A percentile compares a stretch with the other conserved stretches of the same genome.
Evolutionary conservation across 257 asterid genomes (phyloP).

Genomic region (Ajuga chamaepitys): DNA sequence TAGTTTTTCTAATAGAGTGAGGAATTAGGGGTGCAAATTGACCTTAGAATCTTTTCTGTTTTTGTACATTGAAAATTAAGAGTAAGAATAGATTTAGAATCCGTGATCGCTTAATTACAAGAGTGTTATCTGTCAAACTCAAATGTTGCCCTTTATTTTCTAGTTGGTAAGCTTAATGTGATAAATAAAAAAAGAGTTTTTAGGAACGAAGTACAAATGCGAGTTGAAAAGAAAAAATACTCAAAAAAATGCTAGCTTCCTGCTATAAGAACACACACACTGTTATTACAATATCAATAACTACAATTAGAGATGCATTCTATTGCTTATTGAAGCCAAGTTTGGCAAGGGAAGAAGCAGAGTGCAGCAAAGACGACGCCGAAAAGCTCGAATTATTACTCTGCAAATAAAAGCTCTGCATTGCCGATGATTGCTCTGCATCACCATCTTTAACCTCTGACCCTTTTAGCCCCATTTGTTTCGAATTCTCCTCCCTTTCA

Average conservation of each 20-base stretch:
- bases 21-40: no score
- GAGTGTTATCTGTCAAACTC: no score
- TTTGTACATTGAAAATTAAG: no score
- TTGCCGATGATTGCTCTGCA: conserved; percentile 39
- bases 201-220: no score
- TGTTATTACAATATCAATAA: neutral
- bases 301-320: neutral
- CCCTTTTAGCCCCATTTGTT: conserved; percentile 37
- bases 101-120: no score
- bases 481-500: conserved; percentile 49
- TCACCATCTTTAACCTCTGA: conserved; percentile 15
- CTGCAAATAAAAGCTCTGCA: conserved; percentile 49
- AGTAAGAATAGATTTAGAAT: no score
- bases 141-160: no score
- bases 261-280: neutral
- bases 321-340: conserved; percentile 29
- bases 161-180: no score
- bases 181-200: no score
- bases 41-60: no score
- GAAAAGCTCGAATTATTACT: conserved; percentile 65
- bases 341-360: conserved; percentile 41
- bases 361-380: conserved; percentile 58
- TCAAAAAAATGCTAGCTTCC: neutral
- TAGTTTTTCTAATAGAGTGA: no score
- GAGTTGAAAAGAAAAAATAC: no score